Evolutionary conservation across 495 filamentous ascomycete genomes (phyloP).

Genomic region (Penicillium verhagenii): DNA sequence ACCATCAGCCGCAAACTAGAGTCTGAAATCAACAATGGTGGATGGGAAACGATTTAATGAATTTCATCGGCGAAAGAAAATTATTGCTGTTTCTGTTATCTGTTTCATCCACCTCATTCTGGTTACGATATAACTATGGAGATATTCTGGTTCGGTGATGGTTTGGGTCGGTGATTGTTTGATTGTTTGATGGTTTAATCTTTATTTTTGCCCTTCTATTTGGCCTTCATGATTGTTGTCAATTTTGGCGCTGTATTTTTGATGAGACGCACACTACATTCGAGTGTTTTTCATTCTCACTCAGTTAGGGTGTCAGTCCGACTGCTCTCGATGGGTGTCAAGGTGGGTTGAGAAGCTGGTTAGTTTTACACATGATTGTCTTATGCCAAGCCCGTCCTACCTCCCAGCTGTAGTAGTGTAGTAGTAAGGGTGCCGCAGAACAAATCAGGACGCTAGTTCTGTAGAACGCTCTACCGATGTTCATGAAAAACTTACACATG

Average conservation of each 20-base stretch:
- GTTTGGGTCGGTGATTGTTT: background rate
- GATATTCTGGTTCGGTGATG: background rate
- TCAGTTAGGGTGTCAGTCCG: background rate
- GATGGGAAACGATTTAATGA: slow-evolving; percentile 85
- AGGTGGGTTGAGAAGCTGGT: background rate
- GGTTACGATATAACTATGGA: background rate
- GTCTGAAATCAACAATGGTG: slow-evolving; percentile 91
- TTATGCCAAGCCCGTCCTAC: too few relatives aligned
- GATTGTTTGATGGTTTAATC: background rate
- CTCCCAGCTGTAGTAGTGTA: too few relatives aligned
- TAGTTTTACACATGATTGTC: too few relatives aligned
- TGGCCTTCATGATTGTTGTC: background rate
- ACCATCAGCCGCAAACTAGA: slow-evolving; percentile 87
- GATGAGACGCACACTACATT: background rate
- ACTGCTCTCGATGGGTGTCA: background rate
- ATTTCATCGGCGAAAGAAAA: background rate
- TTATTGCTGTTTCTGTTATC: background rate
- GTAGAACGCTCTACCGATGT: too few relatives aligned
- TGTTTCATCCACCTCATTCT: background rate
- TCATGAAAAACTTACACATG: too few relatives aligned
- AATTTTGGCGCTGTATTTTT: background rate
- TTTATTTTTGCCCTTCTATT: background rate
- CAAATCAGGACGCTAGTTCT: too few relatives aligned
- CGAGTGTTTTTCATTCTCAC: background rate
- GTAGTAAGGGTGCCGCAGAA: too few relatives aligned